phyloP scores from a whole-genome alignment of 495 filamentous ascomycete genomes.

The Aspergillus coremiiformis region DNA sequence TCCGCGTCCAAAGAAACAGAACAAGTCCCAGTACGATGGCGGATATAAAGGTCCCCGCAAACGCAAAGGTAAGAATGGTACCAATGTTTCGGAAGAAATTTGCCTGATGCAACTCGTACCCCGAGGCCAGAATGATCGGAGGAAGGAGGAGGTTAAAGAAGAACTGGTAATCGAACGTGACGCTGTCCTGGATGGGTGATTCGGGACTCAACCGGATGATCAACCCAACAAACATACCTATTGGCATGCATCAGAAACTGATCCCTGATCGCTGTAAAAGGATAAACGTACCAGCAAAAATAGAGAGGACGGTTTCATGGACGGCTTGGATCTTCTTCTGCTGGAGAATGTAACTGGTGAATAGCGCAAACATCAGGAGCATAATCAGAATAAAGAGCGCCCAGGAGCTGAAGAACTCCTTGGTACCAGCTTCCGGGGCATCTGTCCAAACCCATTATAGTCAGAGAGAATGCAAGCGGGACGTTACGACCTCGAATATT shows the following conservation, averaged over 20 bases:
- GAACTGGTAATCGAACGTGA: conserved; percentile 96
- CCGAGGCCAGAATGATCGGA: conserved; percentile 93
- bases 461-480: conserved; percentile 9
- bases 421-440: conserved; percentile 58
- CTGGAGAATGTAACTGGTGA: conserved; percentile 94
- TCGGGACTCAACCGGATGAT: conserved; percentile 73
- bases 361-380: conserved; percentile 86
- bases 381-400: conserved; percentile 92
- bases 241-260: conserved; percentile 1
- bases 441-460: conserved; percentile 24
- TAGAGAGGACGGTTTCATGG: conserved; percentile 95
- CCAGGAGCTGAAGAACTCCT: conserved; percentile 93
- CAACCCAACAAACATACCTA: conserved; percentile 93
- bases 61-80: conserved; percentile 96
- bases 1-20: conserved; percentile 78
- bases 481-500: background rate
- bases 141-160: conserved; percentile 98
- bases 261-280: background rate
- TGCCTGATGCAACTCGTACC: conserved; percentile 94
- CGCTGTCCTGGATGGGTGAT: conserved; percentile 74
- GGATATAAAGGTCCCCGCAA: conserved; percentile 94
- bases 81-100: conserved; percentile 99
- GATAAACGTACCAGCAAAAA: conserved; percentile 74
- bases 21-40: conserved; percentile 85
- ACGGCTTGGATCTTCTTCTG: conserved; percentile 92